These are phyloP conservation scores for Populus hybrid DNA, from an alignment of 441 rosid genomes.

Conservation along the genomic window DNA sequence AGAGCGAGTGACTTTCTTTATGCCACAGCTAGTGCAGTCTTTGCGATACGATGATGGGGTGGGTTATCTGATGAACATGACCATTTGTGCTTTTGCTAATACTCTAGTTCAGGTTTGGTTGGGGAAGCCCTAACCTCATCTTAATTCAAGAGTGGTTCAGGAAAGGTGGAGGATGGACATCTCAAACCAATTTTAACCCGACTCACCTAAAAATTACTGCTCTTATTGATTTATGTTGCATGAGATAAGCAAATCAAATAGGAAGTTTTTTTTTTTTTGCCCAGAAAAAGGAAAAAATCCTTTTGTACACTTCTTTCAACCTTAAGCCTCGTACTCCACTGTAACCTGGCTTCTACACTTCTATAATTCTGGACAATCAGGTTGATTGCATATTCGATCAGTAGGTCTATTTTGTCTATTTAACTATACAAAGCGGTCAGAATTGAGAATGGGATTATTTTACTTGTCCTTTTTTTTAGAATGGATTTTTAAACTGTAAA, in stretches of 20 bases:
- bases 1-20: slow-evolving; percentile 90
- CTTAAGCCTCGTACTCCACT: not conserved
- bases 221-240: not conserved
- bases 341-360: not conserved
- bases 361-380: not conserved
- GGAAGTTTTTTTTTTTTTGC: not conserved
- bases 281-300: not conserved
- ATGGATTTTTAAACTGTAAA: not conserved
- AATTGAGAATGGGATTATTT: not conserved
- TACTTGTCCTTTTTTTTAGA: not conserved
- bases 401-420: not conserved
- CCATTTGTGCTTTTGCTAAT: not conserved
- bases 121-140: not conserved
- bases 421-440: not conserved
- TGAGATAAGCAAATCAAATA: not conserved
- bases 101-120: not conserved
- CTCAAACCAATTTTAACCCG: not conserved
- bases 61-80: slow-evolving; percentile 26
- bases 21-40: slow-evolving; percentile 99
- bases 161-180: not conserved
- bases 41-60: slow-evolving; percentile 93
- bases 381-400: not conserved
- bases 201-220: not conserved
- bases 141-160: not conserved
- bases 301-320: not conserved